phyloP scores from a whole-genome alignment of 2,329 filamentous ascomycete species.

The Elsinoe ampelina region DNA sequence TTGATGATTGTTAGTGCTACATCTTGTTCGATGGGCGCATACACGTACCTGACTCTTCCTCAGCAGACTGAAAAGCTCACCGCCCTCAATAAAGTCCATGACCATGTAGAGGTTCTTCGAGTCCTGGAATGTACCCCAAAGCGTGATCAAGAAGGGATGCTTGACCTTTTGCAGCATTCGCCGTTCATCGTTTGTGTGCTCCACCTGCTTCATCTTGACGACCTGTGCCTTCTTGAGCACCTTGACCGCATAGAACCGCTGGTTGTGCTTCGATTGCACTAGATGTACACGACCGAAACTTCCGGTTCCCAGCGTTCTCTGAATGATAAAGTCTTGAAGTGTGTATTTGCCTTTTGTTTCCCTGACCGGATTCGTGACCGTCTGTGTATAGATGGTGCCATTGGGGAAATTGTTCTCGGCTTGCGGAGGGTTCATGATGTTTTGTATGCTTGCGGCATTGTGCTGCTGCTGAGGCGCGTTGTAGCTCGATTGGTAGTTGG shows the following conservation, averaged over 20 bases:
- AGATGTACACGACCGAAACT: constrained; percentile 95
- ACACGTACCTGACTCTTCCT: constrained; percentile 75
- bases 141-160: constrained; percentile 92
- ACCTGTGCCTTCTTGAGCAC: constrained; percentile 98
- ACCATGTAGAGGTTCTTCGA: constrained; percentile 97
- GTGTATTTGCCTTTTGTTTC: constrained; percentile 97
- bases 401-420: constrained; percentile 25
- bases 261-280: constrained; percentile 96
- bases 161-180: constrained; percentile 94
- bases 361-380: constrained; percentile 37
- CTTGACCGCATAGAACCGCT: constrained; percentile 96
- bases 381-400: constrained; percentile 31
- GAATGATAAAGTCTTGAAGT: constrained; percentile 77
- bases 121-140: constrained; percentile 98
- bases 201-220: constrained; percentile 99
- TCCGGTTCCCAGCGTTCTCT: constrained; percentile 87
- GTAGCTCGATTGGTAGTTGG: constrained; percentile 25
- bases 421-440: constrained; percentile 62
- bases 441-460: constrained; percentile 72
- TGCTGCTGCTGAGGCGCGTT: constrained; percentile 38
- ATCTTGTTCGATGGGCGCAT: constrained; percentile 6
- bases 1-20: constrained; percentile 31
- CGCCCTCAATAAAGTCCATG: constrained; percentile 99
- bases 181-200: constrained; percentile 97
- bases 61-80: constrained; percentile 89